Conservation (phyloP, 2,329 filamentous ascomycete species). For the Claviceps arundinis region DNA sequence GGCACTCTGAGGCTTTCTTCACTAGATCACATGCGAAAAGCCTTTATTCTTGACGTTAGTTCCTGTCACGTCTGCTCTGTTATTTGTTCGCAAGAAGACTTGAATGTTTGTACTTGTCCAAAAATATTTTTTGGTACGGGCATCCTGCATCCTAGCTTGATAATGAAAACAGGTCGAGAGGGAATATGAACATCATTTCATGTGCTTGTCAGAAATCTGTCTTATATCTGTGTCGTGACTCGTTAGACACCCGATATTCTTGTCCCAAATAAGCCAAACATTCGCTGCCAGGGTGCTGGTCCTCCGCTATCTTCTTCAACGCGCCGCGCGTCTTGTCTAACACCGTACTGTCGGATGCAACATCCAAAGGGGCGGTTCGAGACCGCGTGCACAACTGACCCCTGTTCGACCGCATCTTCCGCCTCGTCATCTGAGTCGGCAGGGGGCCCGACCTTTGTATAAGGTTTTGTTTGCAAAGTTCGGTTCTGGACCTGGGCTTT, state of each 20-base stretch:
- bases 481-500: conserved; percentile 25
- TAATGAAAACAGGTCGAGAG: no score
- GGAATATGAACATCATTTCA: no score
- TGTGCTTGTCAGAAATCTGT: neutral
- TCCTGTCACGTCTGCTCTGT: no score
- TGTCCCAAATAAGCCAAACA: conserved; percentile 53
- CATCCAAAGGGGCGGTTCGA: conserved; percentile 52
- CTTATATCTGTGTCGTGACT: neutral
- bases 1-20: no score
- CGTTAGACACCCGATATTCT: conserved; percentile 28
- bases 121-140: no score
- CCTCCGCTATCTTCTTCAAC: conserved; percentile 41
- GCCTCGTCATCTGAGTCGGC: conserved; percentile 8
- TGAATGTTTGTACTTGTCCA: no score
- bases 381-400: conserved; percentile 10
- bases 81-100: no score
- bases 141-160: no score
- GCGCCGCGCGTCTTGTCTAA: conserved; percentile 30
- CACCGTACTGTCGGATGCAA: conserved; percentile 59
- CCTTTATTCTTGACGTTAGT: no score
- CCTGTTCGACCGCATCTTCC: neutral
- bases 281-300: conserved; percentile 43
- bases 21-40: no score
- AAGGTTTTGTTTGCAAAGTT: conserved; percentile 1
- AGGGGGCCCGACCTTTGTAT: neutral